These are phyloP conservation scores for Xylaria polymorpha DNA, from an alignment of 2,329 filamentous ascomycete genomes.

Conservation along the genomic window DNA sequence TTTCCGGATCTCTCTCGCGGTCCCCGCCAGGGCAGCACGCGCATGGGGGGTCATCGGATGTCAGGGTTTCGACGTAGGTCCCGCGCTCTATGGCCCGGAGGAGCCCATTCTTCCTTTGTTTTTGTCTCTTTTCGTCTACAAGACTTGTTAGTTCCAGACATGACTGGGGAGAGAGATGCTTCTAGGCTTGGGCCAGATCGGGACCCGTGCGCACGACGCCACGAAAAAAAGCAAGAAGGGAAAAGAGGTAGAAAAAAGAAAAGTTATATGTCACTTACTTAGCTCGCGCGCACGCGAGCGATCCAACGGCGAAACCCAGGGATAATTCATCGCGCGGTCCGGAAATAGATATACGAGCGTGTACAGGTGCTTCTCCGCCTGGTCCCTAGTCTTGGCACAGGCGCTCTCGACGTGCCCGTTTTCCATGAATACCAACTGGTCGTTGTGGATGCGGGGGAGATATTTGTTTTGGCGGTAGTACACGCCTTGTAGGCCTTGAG, in stretches of 20 bases:
- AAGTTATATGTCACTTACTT: constrained; percentile 52
- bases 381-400: constrained; percentile 43
- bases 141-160: constrained; percentile 10
- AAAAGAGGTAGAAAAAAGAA: not conserved
- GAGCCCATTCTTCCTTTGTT: constrained; percentile 37
- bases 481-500: constrained; percentile 48
- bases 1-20: constrained; percentile 35
- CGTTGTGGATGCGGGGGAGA: constrained; percentile 42
- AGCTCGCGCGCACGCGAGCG: constrained; percentile 54
- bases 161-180: not conserved
- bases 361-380: constrained; percentile 43
- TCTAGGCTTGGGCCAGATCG: not conserved
- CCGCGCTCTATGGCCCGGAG: constrained; percentile 38
- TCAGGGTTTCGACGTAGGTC: constrained; percentile 42
- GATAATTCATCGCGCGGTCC: constrained; percentile 59
- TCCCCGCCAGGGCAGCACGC: constrained; percentile 47
- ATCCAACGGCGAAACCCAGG: constrained; percentile 57
- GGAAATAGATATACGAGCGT: constrained; percentile 57
- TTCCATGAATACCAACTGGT: constrained; percentile 40
- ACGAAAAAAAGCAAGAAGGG: not conserved
- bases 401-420: constrained; percentile 46
- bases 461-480: constrained; percentile 48
- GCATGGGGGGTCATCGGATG: constrained; percentile 37
- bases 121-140: constrained; percentile 40
- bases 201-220: not conserved